Base-by-base conservation (phyloP, 441 rosid genomes). In the Theobroma grandiflorum region DNA sequence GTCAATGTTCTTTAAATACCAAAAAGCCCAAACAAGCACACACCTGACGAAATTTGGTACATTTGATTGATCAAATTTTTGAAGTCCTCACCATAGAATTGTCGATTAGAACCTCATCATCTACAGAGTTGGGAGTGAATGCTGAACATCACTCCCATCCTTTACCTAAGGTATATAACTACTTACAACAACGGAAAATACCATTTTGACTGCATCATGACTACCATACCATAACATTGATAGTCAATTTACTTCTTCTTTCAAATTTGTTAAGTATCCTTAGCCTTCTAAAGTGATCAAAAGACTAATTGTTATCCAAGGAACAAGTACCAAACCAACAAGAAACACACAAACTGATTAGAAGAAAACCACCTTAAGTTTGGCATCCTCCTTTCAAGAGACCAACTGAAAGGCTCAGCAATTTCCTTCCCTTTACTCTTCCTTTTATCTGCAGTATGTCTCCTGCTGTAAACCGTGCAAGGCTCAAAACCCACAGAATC, bases 381-480 rank as follows among this genome's bases (percentile, higher is more conserved):
- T 38, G 83, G 61, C 43, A 71, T 43, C 82, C 74, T 79, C 64
- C 77, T 72, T 47, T 75, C 76, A 57, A 22, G 83, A 64, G 81
- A 83, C 45, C 78, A 65, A 62, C 77, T 26, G 40, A 65, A 14
- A 31, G 85, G 79, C 74, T 55, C 70, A n/a, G 74, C 73, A 47
- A 84, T 43, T 62, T 75, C 75, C 78, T 84, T 81, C 42, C 65
- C 87, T 81, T 80, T 86, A 82, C 2, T 72, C 84, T 81, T 85
- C 76, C 77, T 76, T 71, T 59, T 84, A 22, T 76, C 81, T 6
- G 87, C 74, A 57, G 82, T 52, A 22, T 64, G 77, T 78, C 83
- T 85, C 80, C 85, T 69, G 37, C 77, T 75, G 83, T 86, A 86
- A 77, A 86, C 83, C 1, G 91, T 80, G 75, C 68, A 45, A 45